Evolutionary conservation across 306 rosid species (phyloP).

Genomic region (Calophaca sinica): DNA sequence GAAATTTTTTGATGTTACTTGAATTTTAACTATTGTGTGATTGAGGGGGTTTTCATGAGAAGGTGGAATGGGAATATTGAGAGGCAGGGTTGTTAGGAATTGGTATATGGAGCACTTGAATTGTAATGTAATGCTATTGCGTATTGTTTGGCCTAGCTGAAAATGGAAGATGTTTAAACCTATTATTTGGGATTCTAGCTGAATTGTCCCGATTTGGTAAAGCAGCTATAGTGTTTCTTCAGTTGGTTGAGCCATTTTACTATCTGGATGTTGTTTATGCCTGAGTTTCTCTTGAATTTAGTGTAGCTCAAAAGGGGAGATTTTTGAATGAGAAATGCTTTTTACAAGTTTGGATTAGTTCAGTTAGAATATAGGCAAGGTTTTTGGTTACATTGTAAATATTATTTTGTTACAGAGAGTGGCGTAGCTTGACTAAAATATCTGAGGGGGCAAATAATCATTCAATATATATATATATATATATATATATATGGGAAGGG

Average conservation of each 20-base stretch:
- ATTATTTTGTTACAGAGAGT: too few species aligned
- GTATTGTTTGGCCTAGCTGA: slow-evolving; percentile 7
- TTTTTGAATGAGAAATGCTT: neutral
- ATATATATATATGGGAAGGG: too few species aligned
- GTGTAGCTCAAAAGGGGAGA: neutral
- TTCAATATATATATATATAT: too few species aligned
- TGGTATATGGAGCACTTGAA: slow-evolving; percentile 3
- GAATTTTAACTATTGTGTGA: neutral
- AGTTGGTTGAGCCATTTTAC: neutral
- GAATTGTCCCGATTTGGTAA: slow-evolving; percentile 34
- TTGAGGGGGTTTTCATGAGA: slow-evolving; percentile 1
- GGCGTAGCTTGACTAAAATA: too few species aligned
- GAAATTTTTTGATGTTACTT: neutral
- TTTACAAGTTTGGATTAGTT: too few species aligned
- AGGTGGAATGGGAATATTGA: neutral
- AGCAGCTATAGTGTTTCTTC: neutral
- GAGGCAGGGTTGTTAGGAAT: neutral
- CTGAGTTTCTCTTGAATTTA: too few species aligned
- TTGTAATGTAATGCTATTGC: slow-evolving; percentile 17
- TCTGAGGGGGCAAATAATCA: too few species aligned
- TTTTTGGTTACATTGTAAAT: too few species aligned
- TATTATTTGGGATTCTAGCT: neutral
- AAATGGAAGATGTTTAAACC: neutral
- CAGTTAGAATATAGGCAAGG: too few species aligned
- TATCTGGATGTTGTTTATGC: neutral